A percentile compares a stretch with the other conserved stretches of the same genome.
These are phyloP conservation scores for Ogataea angusta DNA, from an alignment of 805 yeast genomes.

Conservation along the genomic window DNA sequence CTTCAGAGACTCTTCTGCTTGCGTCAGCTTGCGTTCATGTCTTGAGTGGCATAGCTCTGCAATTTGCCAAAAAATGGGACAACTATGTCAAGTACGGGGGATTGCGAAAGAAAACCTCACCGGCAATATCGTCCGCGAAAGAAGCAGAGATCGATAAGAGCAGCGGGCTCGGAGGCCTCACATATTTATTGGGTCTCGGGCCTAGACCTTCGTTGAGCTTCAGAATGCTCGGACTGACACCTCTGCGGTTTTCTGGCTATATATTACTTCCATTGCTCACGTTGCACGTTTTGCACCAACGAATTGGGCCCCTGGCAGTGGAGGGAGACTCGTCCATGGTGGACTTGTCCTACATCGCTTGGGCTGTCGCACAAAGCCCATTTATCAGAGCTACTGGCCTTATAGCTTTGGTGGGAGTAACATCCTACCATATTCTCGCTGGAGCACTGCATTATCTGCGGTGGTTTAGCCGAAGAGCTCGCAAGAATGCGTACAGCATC, in stretches of 20 bases:
- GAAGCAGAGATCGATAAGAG: conserved; percentile 35
- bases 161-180: conserved; percentile 61
- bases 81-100: conserved; percentile 28
- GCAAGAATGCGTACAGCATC: conserved; percentile 42
- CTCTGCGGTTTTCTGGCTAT: conserved; percentile 60
- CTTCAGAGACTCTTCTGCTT: conserved; percentile 47
- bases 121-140: conserved; percentile 9
- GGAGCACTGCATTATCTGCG: conserved; percentile 50
- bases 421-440: conserved; percentile 51
- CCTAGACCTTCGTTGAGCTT: conserved; percentile 44
- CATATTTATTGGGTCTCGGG: conserved; percentile 55
- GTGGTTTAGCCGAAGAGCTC: conserved; percentile 37
- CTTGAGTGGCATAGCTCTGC: conserved; percentile 45
- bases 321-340: conserved; percentile 66
- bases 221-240: conserved; percentile 47
- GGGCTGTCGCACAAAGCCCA: conserved; percentile 26
- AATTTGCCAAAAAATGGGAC: conserved; percentile 37
- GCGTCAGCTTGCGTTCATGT: conserved; percentile 51
- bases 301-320: conserved; percentile 47
- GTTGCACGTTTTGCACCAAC: conserved; percentile 46
- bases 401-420: conserved; percentile 36
- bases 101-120: conserved; percentile 8
- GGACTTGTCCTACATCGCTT: conserved; percentile 49
- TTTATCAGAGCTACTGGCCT: conserved; percentile 23
- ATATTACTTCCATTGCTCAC: conserved; percentile 41